Evolutionary conservation across 2,329 filamentous ascomycete species (phyloP), one percentile per base, ranked within the genome.

Genomic region (Colletotrichum sp.): DNA sequence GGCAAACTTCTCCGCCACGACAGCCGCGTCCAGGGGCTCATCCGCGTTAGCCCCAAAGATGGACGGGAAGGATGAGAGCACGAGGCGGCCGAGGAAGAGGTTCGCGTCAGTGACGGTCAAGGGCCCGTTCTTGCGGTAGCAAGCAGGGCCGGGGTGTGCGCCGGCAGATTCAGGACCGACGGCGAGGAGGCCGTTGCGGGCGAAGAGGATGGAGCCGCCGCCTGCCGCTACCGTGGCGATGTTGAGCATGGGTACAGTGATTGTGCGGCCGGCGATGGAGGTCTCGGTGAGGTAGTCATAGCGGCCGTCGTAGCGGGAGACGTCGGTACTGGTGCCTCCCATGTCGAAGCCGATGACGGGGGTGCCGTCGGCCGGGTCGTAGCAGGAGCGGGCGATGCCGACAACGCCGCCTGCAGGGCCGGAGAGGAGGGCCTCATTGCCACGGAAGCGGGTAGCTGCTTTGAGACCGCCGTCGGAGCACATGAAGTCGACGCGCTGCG

Each of bases 271-370:
- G 0, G 93, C 93, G 6, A 93, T 92, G 2, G 93, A 94, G 2
- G 92, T 93, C 78, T 94, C 93, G 72, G 94, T 94, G 15, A 95
- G 92, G 79, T 95, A 92, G 72, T 95, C 93, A 77, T 94, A 92
- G 55, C 91, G 87, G 13, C 93, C 93, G 7, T 91, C 91, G 78
- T 93, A 95, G 60, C 93, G 85, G 43, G 92, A 93, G 16, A 95
- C 93, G 80, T 95, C 93, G 3, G 93, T 95, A 67, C 91, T 93
- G 3, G 93, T 95, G 13, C 93, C 93, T 15, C 93, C 93, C 83
- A 84, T 82, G 36, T 82, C 79, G 67, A 81, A 80, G 1, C 81
- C 80, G 30, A 82, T 94, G 4, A 94, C 89, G 0, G 93, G 92
- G 0, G 87, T 93, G 78, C 90, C 90, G 36, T 92, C 93, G n/a